phyloP scores from a whole-genome alignment of 2,329 filamentous ascomycete species.

The Aureobasidium lini region DNA sequence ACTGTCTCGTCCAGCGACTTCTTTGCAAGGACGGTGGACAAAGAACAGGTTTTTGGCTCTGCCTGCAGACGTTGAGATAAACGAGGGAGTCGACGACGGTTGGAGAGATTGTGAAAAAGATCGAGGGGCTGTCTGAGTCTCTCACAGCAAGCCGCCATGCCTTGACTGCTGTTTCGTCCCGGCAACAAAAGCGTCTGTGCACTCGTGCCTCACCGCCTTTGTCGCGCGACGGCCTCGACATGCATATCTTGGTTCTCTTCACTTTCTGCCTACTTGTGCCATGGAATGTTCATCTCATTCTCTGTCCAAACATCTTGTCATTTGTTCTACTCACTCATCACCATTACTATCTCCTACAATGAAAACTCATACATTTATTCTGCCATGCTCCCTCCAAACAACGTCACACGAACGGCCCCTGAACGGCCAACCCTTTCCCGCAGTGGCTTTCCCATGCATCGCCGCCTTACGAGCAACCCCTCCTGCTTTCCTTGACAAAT shows the following conservation, averaged over 20 bases:
- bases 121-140: constrained; percentile 4
- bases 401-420: constrained; percentile 12
- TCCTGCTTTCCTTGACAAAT: not conserved
- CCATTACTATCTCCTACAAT: too few species aligned
- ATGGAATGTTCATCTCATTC: not conserved
- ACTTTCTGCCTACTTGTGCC: not conserved
- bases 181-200: not conserved
- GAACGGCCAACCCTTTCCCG: not conserved
- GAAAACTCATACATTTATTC: not conserved
- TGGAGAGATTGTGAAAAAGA: not conserved
- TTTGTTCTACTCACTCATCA: not conserved
- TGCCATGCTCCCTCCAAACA: not conserved
- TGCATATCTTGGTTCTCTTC: not conserved
- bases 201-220: not conserved
- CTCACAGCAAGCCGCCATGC: not conserved
- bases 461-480: not conserved
- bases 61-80: constrained; percentile 1
- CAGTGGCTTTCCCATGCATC: not conserved
- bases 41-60: not conserved
- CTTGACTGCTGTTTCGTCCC: not conserved
- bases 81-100: constrained; percentile 2
- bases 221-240: not conserved
- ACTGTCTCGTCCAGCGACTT: not conserved
- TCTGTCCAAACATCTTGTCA: not conserved
- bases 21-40: not conserved